Conservation (phyloP, 306 rosid genomes). For the Crotalaria pallida region DNA sequence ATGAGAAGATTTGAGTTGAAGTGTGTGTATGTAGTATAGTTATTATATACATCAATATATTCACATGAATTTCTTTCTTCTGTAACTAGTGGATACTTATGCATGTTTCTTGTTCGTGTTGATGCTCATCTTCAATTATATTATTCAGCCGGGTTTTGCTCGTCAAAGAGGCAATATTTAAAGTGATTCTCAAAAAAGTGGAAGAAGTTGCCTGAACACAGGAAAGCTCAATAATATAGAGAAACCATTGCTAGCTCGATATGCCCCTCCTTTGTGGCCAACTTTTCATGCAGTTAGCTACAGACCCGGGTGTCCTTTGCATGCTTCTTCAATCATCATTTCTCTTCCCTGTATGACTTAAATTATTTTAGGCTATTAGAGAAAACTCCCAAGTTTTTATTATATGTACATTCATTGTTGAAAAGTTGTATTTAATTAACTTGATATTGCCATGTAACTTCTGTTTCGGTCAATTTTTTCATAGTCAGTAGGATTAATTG, state of each 20-base stretch:
- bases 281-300: constrained; percentile 22
- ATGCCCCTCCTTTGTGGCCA: constrained; percentile 22
- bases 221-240: constrained; percentile 15
- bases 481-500: not conserved
- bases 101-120: constrained; percentile 39
- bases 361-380: not conserved
- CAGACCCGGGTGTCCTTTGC: not conserved
- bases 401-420: constrained; percentile 24
- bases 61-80: constrained; percentile 13
- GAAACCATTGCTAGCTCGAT: constrained; percentile 8
- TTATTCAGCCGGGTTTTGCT: constrained; percentile 87
- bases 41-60: not conserved
- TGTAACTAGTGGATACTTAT: constrained; percentile 33
- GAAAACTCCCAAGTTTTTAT: constrained; percentile 1
- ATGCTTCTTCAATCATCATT: constrained; percentile 9
- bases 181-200: constrained; percentile 27
- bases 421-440: not conserved
- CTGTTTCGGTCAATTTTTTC: not conserved
- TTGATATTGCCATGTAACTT: not conserved
- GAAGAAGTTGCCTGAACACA: constrained; percentile 11
- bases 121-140: constrained; percentile 21
- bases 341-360: not conserved
- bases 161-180: constrained; percentile 57
- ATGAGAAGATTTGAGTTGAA: too few species aligned
- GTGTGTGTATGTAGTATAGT: too few species aligned